Base-by-base conservation (phyloP, 441 rosid species). In the Breynia disticha region DNA sequence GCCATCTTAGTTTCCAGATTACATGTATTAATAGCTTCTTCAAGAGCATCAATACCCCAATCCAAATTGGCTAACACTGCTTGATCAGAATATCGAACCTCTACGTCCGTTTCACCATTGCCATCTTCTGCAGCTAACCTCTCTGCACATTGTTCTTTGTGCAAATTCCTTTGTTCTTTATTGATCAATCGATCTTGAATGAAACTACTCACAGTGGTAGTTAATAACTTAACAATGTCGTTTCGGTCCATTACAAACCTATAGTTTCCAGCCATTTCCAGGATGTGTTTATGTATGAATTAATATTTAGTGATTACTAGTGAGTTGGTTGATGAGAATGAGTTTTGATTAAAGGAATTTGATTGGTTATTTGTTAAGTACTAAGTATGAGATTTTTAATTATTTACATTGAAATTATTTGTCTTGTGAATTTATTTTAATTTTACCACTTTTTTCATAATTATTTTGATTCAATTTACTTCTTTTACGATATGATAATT, bases 1-100 rank as follows among this genome's bases (percentile, higher is more conserved):
- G 85, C 83, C 48, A 75, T 63, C 65, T 79, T 84, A 13, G 91
- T 77, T 66, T 77, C 91, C 51, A 66, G 63, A 50, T 79, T 81
- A 15, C 79, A 73, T 8, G 87, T 84, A 64, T 61, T 9, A 42
- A 84, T 79, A 47, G 87, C 83, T 72, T 84, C 87, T 69, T 84
- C 91, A 16, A 81, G 80, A 11, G 80, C 83, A 55, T 84, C 91
- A 22, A 81, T 84, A 16, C 87, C 91, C 87, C 87, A 84, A 17
- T 81, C 83, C 38, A 81, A 48, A 59, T 79, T 81, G n/a, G 87
- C 87, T 17, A 81, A 56, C 11, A 81, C 91, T 0, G 87, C 87
- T 70, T 81, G 87, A 71, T 84, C 83, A 2, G 91, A 75, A 64
- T 81, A 84, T n/a, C 80, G 65, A 39, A 83, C 74, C 62, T 74